These are phyloP conservation scores for Myxozyma nipponensis DNA, from an alignment of 805 yeast species.

Conservation along the genomic window DNA sequence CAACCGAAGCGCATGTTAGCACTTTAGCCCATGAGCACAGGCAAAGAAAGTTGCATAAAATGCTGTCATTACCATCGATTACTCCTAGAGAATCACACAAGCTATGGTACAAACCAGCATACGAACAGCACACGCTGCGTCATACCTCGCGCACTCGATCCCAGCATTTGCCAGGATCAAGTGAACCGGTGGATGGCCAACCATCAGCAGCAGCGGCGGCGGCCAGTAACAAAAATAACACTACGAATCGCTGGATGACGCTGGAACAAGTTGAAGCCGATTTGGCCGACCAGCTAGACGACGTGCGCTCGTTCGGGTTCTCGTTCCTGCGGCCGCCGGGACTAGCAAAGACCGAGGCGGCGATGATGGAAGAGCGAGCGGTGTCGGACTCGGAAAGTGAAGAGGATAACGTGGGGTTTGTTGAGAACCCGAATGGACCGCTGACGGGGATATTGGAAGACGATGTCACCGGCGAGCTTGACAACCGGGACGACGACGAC, in stretches of 20 bases:
- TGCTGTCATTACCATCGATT: slow-evolving; percentile 18
- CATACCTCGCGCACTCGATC: slow-evolving; percentile 9
- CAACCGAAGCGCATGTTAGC: too few species aligned
- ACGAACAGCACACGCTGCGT: slow-evolving; percentile 6
- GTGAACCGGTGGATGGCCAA: slow-evolving; percentile 1
- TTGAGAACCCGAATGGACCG: slow-evolving; percentile 33
- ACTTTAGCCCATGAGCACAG: too few species aligned
- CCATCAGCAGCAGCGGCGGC: not conserved
- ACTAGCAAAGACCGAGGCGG: slow-evolving; percentile 49
- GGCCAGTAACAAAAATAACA: not conserved
- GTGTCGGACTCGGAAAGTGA: slow-evolving; percentile 33
- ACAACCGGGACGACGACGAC: slow-evolving; percentile 25
- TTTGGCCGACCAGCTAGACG: slow-evolving; percentile 15
- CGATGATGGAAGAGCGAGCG: slow-evolving; percentile 32
- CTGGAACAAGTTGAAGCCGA: slow-evolving; percentile 16
- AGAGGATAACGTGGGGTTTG: slow-evolving; percentile 39
- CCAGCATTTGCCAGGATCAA: slow-evolving; percentile 12
- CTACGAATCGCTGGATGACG: not conserved
- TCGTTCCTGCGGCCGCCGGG: slow-evolving; percentile 57
- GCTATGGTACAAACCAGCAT: slow-evolving; percentile 11
- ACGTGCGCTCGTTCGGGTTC: slow-evolving; percentile 47
- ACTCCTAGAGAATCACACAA: slow-evolving; percentile 8
- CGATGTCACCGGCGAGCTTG: slow-evolving; percentile 31
- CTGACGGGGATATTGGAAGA: slow-evolving; percentile 32
- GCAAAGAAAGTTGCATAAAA: not conserved